Conservation (phyloP, 352 stramenopile species). For the Pythium phragmiticola region DNA sequence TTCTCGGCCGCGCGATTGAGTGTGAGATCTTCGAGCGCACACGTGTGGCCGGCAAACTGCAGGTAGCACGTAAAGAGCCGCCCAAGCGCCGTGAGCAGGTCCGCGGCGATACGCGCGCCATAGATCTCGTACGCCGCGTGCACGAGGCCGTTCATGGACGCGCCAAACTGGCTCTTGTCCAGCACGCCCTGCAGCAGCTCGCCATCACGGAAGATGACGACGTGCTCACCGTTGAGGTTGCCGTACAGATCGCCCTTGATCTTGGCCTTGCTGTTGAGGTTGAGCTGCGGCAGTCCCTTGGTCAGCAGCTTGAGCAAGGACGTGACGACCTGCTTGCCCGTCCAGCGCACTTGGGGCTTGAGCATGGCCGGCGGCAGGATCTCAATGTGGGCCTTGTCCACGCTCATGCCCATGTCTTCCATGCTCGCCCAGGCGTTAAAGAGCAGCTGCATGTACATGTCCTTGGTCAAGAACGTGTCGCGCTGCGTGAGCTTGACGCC, state of each 20-base stretch:
- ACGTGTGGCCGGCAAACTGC: conserved; percentile 98
- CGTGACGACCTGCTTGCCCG: conserved; percentile 98
- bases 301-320: conserved; percentile 96
- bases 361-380: conserved; percentile 96
- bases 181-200: conserved; percentile 97
- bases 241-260: conserved; percentile 96
- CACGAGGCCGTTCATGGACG: conserved; percentile 97
- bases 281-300: conserved; percentile 87
- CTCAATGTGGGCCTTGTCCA: conserved; percentile 90
- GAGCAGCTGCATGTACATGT: conserved; percentile 98
- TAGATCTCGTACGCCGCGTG: conserved; percentile 96
- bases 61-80: conserved; percentile 97
- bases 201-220: conserved; percentile 95
- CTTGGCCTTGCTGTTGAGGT: conserved; percentile 95
- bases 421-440: conserved; percentile 96
- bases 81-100: conserved; percentile 80
- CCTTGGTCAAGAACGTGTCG: conserved; percentile 97
- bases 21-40: conserved; percentile 98
- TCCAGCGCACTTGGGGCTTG: conserved; percentile 97
- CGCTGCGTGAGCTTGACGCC: conserved; percentile 98
- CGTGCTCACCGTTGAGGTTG: conserved; percentile 93
- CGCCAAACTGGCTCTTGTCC: conserved; percentile 99
- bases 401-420: conserved; percentile 89
- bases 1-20: conserved; percentile 93
- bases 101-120: conserved; percentile 74